Percentiles rank a stretch among this genome's conserved stretches.
phyloP scores from a whole-genome alignment of 2,329 filamentous ascomycete genomes.

The Penicillium sp. region DNA sequence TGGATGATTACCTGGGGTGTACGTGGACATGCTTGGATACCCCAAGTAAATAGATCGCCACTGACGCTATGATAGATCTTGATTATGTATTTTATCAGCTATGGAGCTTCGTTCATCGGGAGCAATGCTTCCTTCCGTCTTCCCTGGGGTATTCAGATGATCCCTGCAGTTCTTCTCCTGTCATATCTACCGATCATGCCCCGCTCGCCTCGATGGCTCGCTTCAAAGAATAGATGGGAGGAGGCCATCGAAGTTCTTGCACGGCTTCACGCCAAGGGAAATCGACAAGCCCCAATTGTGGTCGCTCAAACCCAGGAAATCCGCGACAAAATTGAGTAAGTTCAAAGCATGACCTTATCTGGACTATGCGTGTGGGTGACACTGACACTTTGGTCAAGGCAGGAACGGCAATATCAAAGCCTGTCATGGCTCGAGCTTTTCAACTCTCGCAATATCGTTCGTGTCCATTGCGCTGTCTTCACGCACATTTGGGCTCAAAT shows the following conservation, averaged over 20 bases:
- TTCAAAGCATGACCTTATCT: too few species aligned
- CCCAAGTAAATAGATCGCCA: constrained; percentile 32
- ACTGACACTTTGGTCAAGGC: constrained; percentile 48
- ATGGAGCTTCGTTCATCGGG: constrained; percentile 12
- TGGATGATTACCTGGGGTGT: constrained; percentile 72
- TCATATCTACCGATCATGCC: constrained; percentile 59
- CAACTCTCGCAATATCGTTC: constrained; percentile 54
- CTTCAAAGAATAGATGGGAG: constrained; percentile 63
- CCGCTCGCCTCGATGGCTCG: constrained; percentile 63
- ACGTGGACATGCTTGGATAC: constrained; percentile 53
- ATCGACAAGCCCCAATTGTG: constrained; percentile 39
- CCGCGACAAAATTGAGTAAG: constrained; percentile 23
- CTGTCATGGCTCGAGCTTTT: constrained; percentile 52
- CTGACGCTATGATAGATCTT: constrained; percentile 4
- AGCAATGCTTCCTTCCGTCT: constrained; percentile 50
- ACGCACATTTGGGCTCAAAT: constrained; percentile 62
- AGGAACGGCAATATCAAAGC: constrained; percentile 53
- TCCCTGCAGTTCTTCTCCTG: constrained; percentile 55
- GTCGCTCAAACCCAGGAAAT: constrained; percentile 61
- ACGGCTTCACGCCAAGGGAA: constrained; percentile 56
- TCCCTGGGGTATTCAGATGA: constrained; percentile 62
- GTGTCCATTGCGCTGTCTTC: constrained; percentile 57
- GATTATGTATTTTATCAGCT: constrained; percentile 32
- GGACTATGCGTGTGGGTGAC: not conserved
- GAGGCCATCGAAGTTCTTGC: constrained; percentile 58